Conservation (phyloP, 352 stramenopile genomes). For the Phytophthora sp. region DNA sequence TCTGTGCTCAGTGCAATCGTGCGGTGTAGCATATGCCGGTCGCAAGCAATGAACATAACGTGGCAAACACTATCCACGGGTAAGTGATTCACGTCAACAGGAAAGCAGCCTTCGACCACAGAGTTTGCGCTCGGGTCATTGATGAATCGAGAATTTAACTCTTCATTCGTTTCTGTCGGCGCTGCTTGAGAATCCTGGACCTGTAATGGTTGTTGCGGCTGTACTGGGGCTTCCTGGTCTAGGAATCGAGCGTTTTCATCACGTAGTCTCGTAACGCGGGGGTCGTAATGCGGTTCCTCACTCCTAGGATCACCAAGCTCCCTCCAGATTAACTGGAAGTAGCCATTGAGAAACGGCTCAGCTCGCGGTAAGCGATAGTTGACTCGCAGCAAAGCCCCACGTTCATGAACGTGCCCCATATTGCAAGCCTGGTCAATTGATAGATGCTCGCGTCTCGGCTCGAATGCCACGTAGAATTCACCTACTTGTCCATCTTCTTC, state of each 20-base stretch:
- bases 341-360: conserved; percentile 55
- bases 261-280: conserved; percentile 36
- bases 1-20: conserved; percentile 66
- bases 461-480: conserved; percentile 50
- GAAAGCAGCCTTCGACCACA: conserved; percentile 44
- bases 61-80: conserved; percentile 54
- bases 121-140: conserved; percentile 28
- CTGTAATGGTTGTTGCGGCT: conserved; percentile 17
- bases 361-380: conserved; percentile 50
- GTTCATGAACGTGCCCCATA: conserved; percentile 50
- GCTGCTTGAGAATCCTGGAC: background rate
- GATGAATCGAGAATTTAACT: conserved; percentile 10
- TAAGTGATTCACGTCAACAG: conserved; percentile 50
- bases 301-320: conserved; percentile 48
- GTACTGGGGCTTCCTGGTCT: conserved; percentile 28
- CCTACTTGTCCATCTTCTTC: conserved; percentile 3
- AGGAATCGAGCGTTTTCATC: conserved; percentile 37
- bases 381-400: conserved; percentile 40
- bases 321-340: conserved; percentile 77
- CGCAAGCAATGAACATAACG: conserved; percentile 65
- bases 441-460: conserved; percentile 48
- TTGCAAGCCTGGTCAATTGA: conserved; percentile 28
- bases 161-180: background rate
- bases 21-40: conserved; percentile 61
- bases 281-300: conserved; percentile 60